These are phyloP conservation scores for Cytidiella melzeri DNA, from an alignment of 768 basidiomycete genomes.

Conservation along the genomic window DNA sequence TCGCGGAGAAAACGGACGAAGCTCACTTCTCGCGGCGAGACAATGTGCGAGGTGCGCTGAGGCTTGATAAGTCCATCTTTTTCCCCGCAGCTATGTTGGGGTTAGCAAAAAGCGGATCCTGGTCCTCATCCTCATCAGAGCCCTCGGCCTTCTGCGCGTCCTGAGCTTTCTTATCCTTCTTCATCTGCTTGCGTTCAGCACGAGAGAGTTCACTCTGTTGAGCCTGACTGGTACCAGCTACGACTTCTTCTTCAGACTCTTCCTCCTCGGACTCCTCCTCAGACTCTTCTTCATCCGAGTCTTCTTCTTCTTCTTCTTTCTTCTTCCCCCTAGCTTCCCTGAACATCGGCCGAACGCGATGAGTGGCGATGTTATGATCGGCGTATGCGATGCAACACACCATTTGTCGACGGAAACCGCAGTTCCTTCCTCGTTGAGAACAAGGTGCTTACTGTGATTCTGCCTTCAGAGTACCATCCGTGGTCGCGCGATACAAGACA, in stretches of 20 bases:
- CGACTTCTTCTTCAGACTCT: slow-evolving; percentile 16
- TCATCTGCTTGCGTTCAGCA: slow-evolving; percentile 68
- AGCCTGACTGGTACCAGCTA: slow-evolving; percentile 9
- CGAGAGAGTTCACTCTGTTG: slow-evolving; percentile 58
- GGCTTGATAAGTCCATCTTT: slow-evolving; percentile 71
- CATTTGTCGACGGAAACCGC: slow-evolving; percentile 43
- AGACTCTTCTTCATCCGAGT: slow-evolving; percentile 40
- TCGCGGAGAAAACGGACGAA: background rate
- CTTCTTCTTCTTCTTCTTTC: slow-evolving; percentile 32
- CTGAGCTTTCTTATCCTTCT: slow-evolving; percentile 65
- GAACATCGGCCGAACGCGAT: slow-evolving; percentile 1
- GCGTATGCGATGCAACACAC: slow-evolving; percentile 26
- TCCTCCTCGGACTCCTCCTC: slow-evolving; percentile 39
- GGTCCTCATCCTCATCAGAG: slow-evolving; percentile 46
- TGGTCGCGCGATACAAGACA: slow-evolving; percentile 4
- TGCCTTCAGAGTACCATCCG: background rate
- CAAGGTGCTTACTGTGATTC: slow-evolving; percentile 48
- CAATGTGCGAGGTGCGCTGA: slow-evolving; percentile 57
- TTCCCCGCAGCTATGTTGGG: slow-evolving; percentile 65
- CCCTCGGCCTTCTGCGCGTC: slow-evolving; percentile 36
- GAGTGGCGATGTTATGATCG: slow-evolving; percentile 1
- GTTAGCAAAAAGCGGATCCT: slow-evolving; percentile 70
- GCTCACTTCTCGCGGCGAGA: slow-evolving; percentile 60
- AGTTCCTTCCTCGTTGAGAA: slow-evolving; percentile 50
- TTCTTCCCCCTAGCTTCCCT: slow-evolving; percentile 16